Evolutionary conservation across 2,329 filamentous ascomycete genomes (phyloP), one percentile per base, ranked within the genome.

Genomic region (Colletotrichum falcatum): DNA sequence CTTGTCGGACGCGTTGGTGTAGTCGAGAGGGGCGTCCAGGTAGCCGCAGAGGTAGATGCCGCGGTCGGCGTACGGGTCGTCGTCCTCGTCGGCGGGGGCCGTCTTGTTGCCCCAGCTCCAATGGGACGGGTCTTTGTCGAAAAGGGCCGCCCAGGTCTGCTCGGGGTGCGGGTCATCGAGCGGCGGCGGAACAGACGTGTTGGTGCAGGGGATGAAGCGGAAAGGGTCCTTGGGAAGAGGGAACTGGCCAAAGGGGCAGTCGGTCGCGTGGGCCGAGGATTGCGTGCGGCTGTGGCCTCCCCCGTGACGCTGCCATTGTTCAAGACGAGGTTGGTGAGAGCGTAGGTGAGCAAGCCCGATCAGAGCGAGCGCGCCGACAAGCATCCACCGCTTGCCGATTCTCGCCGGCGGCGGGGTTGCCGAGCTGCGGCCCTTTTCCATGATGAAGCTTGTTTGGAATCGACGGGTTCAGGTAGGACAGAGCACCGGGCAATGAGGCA

Each of bases 21-120:
- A 85, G 75, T 86, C 84, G 5, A 86, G 78, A 1, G 84, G 84
- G 5, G 84, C 83, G 33, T 86, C 83, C 11, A 86, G 77, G 66
- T 83, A 86, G 18, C 84, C 84, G 66, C 84, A 86, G 8, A 86
- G 77, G 72, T 82, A 86, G 65, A 86, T 82, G 11, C 83, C 83
- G 12, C 82, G 81, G 12, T 78, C 81, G 1, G 75, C 73, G 61
- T 81, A 82, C 2, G 77, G 77, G 53, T 81, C 79, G 23, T 74
- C 63, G 5, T 61, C 51, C 14, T 66, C 62, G 16, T 63, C 35
- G 20, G 54, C 46, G 1, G 53, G 37, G 0, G 55, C 3, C 48
- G 68, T 73, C 9, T 64, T 65, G 49, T 78, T 78, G 5, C 82
- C 83, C 84, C 85, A 87, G 73, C 76, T 84, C 85, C 85, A 87